Evolutionary conservation across 2,329 filamentous ascomycete genomes (phyloP).

Genomic region (Aspergillus sp.): DNA sequence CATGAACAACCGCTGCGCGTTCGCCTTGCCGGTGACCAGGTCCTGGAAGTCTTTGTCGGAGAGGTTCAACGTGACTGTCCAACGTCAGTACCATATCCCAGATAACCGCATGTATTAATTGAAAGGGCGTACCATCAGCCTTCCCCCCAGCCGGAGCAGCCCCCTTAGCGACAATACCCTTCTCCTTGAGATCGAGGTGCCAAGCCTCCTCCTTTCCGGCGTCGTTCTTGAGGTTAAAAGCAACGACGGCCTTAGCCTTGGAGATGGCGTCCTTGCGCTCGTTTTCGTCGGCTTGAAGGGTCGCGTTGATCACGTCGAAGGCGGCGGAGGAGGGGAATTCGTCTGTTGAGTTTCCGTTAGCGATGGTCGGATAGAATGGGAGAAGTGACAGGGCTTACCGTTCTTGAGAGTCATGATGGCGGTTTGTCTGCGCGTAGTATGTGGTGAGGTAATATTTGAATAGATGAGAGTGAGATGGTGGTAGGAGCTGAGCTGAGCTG

Average conservation of each 20-base stretch:
- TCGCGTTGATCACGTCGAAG: constrained; percentile 78
- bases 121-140: constrained; percentile 62
- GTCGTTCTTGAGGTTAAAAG: constrained; percentile 86
- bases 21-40: constrained; percentile 78
- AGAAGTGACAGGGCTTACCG: constrained; percentile 43
- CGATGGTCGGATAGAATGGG: constrained; percentile 5
- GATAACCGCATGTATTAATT: background rate
- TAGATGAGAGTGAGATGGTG: background rate
- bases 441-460: background rate
- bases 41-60: constrained; percentile 81
- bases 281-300: constrained; percentile 60
- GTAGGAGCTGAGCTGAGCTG: background rate
- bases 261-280: constrained; percentile 85
- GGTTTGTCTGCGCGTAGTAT: background rate
- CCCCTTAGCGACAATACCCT: constrained; percentile 74
- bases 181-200: constrained; percentile 93
- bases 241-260: constrained; percentile 78
- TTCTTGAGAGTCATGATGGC: constrained; percentile 65
- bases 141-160: constrained; percentile 62
- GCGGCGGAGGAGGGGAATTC: constrained; percentile 84
- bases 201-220: constrained; percentile 74
- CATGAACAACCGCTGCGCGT: constrained; percentile 95
- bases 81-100: background rate
- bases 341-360: constrained; percentile 42
- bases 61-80: constrained; percentile 71